Evolutionary conservation across 768 basidiomycete genomes (phyloP), one percentile per base, ranked within the genome.

Genomic region (Hemileccinum impolitum): DNA sequence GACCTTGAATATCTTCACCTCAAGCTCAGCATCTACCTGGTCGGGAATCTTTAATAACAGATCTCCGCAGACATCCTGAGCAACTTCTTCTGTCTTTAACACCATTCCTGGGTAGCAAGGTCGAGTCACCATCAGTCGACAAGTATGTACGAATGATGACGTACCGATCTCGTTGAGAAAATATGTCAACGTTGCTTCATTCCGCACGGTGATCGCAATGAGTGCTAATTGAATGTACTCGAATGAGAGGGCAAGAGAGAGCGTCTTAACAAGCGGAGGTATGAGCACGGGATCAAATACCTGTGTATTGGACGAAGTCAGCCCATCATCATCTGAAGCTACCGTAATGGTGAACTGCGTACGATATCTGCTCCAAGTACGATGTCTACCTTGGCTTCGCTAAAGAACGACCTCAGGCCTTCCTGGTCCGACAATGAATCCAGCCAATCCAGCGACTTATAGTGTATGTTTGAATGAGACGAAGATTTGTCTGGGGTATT

Each of bases 311-410:
- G 25, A 38, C 44, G n/a, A 47, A 31, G 14, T 32, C n/a, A 39
- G 21, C 14, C 46, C 31, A 6, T 37, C 36, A 32, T 42, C 39
- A 38, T 25, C 12, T 4, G 28, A 30, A 14, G 43, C 19, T 3
- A 43, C 35, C n/a, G 28, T 3, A 17, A 28, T 39, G 30, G n/a
- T 14, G 32, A 28, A 37, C 38, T 34, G 57, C 74, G 38, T 51
- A 78, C 79, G 40, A 90, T 72, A 60, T 92, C 89, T 36, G 89
- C 83, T 8, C 89, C 88, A 1, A 92, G 58, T 32, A 91, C 70
- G 8, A 90, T 46, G 42, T 87, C 81, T 2, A 78, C 71, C 6
- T 72, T 61, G 17, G 74, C 69, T 18, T 75, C 67, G 19, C 62
- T 48, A 4, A 90, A 55, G 10, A 70, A 51, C 13, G 47, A 48